Evolutionary conservation across 768 basidiomycete genomes (phyloP).

Genomic region (Phanerodontia chrysosporium): DNA sequence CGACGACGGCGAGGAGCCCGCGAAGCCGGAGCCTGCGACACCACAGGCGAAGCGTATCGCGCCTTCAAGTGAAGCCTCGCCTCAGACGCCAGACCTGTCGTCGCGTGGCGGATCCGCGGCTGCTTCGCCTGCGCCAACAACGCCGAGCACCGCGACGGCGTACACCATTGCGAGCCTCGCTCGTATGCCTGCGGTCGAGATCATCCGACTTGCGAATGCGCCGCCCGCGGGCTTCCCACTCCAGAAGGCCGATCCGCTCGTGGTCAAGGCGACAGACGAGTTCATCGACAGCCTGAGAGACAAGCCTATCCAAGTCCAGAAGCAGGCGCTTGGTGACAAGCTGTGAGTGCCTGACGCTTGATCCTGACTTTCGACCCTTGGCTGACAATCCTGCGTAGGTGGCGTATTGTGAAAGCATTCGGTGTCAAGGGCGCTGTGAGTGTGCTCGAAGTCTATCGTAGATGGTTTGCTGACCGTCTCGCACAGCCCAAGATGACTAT

Average conservation of each 20-base stretch:
- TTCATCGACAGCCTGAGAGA: slow-evolving; percentile 85
- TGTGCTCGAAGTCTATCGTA: slow-evolving; percentile 13
- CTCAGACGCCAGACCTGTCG: slow-evolving; percentile 73
- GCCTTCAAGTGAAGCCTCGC: slow-evolving; percentile 36
- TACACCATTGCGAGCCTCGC: slow-evolving; percentile 72
- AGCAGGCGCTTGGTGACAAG: slow-evolving; percentile 21
- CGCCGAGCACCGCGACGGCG: slow-evolving; percentile 39
- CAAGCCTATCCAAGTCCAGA: slow-evolving; percentile 54
- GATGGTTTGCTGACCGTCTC: slow-evolving; percentile 3
- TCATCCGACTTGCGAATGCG: slow-evolving; percentile 56
- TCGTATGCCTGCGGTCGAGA: slow-evolving; percentile 68
- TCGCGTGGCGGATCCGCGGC: slow-evolving; percentile 70
- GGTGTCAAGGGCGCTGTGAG: slow-evolving; percentile 78
- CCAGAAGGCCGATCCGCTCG: slow-evolving; percentile 66
- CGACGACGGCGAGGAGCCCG: slow-evolving; percentile 43
- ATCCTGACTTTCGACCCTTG: neutral
- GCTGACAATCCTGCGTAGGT: slow-evolving; percentile 28
- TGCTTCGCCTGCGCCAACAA: slow-evolving; percentile 64
- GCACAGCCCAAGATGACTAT: slow-evolving; percentile 80
- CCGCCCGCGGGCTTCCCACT: slow-evolving; percentile 46
- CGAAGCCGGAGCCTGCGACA: slow-evolving; percentile 32
- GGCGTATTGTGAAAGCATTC: slow-evolving; percentile 62
- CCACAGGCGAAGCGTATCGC: slow-evolving; percentile 58
- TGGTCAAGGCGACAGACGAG: slow-evolving; percentile 64
- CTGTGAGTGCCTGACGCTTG: slow-evolving; percentile 10